Conservation (phyloP, 495 filamentous ascomycete genomes). For the Filosporella fistucella region DNA sequence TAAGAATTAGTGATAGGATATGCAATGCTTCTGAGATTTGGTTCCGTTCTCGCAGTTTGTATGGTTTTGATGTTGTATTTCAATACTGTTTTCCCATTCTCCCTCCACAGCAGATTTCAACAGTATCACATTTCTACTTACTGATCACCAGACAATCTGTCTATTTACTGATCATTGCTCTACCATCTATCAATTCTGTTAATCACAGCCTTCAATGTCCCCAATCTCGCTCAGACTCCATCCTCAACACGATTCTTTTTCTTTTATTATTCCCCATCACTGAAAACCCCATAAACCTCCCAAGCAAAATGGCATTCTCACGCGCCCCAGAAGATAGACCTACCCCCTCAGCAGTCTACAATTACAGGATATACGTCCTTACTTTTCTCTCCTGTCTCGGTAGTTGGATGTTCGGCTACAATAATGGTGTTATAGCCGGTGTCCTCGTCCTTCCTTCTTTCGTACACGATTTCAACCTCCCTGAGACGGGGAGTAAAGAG, state of each 20-base stretch:
- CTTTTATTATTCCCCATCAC: neutral
- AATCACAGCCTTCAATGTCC: neutral
- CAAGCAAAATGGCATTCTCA: conserved; percentile 15
- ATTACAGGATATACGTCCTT: conserved; percentile 11
- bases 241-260: neutral
- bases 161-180: too few species aligned
- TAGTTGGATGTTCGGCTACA: conserved; percentile 22
- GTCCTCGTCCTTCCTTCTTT: conserved; percentile 15
- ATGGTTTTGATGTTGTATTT: too few species aligned
- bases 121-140: too few species aligned
- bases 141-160: too few species aligned
- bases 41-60: too few species aligned
- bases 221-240: neutral
- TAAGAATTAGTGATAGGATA: too few species aligned
- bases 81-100: too few species aligned
- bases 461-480: conserved; percentile 7
- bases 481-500: neutral
- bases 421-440: conserved; percentile 11
- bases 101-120: too few species aligned
- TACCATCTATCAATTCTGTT: too few species aligned
- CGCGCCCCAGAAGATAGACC: conserved; percentile 13
- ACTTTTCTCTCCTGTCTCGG: conserved; percentile 16
- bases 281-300: too few species aligned
- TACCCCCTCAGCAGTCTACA: conserved; percentile 14
- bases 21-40: too few species aligned